Evolutionary conservation across 257 asterid genomes (phyloP), one percentile per base, ranked within the genome.

Genomic region (Ehretia macrophylla): DNA sequence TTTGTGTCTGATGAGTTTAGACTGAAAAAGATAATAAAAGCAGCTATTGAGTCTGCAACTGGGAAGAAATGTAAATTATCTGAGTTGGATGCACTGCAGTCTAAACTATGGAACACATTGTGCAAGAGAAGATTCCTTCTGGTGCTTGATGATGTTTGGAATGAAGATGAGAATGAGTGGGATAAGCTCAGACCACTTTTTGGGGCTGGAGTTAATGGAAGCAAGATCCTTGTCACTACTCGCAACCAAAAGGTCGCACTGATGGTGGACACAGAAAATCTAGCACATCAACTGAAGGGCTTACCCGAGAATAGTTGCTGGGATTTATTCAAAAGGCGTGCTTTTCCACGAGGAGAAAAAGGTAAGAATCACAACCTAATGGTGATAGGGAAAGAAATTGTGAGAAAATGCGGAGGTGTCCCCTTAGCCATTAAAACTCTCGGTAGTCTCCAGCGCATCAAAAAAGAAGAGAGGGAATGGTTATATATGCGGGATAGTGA

Each of bases 391-490:
- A 73, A 63, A 64, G 50, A 54, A 50, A 63, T 73, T 42, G 32
- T 59, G 55, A 63, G 60, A 64, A 73, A 73, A 63, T 73, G 71
- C 47, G 71, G 68, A 17, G 78, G 78, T 35, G 58, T 63, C 20
- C 78, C 74, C 4, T 42, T 68, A 51, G 77, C 72, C 47, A 65
- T 71, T 48, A 60, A 66, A 56, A 49, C 77, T 13, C 52, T 60
- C 32, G 77, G 68, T 21, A 65, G 65, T 54, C 35, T 71, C 51
- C 19, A 68, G 74, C 53, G 65, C 52, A 63, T 52, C 32, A 68
- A 47, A 55, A 50, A 55, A 40, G 56, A 48, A 14, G 61, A 54
- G 51, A 58, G 27, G 19, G 68, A 72, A 47, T 72, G 77, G 72
- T 19, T 55, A 22, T 22, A 47, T 39, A 68, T 66, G 51, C 52